Evolutionary conservation across 129 eudicot genomes (phyloP), one percentile per base, ranked within the genome.

Genomic region (Oenanthe sinensis): DNA sequence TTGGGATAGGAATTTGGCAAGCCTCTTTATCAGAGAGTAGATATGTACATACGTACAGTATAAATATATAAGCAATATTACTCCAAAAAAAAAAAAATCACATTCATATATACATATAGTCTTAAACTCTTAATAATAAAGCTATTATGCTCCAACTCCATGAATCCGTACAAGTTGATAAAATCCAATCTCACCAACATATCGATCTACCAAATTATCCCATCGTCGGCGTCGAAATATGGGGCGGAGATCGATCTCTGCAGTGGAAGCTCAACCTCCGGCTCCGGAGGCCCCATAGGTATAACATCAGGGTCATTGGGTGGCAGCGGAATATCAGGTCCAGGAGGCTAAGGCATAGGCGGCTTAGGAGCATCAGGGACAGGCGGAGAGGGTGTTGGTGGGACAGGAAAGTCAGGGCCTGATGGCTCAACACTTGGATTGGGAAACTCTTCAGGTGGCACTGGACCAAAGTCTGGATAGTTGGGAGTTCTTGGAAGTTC

Each of bases 281-380:
- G 72, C 17, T 67, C 43, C 0, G 72, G 72, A 2, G 72, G 72
- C 11, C 72, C 72, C 72, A 67, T 30, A 3, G 72, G 72, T 5
- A 67, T 67, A 13, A 67, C 72, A 67, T 48, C 52, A 10, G 52
- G 52, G 16, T 39, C 42, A 5, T 39, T 39, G 42, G 42, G 42
- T 39, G 42, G 42, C 42, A 30, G 43, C 1, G 72, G 72, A 67
- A 67, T 67, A 30, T 30, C 42, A 13, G 72, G 72, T 67, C 72
- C 72, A 67, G 72, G 72, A 26, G 72, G 72, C 43, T 43, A 67
- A 2, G 76, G 76, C 36, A 72, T 72, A 11, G 37, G 76, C 16
- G 76, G 76, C 30, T 2, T 43, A 0, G 76, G 76, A 43, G 76
- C 76, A 22, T 72, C 54, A 72, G 76, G 76, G 37, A 72, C 76